Conservation (phyloP, 495 filamentous ascomycete genomes). For the Margaritispora aquatica region DNA sequence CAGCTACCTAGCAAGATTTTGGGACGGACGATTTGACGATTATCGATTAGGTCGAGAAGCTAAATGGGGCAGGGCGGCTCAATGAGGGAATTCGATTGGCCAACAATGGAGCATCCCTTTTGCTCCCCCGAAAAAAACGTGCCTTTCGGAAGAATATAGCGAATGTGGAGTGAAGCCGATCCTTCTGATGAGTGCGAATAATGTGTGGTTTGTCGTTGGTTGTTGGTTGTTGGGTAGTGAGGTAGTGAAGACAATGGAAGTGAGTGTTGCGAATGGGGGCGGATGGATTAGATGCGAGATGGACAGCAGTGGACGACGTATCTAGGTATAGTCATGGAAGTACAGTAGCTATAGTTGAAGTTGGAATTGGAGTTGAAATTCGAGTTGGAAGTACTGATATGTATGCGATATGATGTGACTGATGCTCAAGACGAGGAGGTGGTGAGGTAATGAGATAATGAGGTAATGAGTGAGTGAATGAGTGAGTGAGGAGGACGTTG, state of each 20-base stretch:
- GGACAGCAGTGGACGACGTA: too few relatives aligned
- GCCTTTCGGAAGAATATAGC: not conserved
- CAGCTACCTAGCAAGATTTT: not conserved
- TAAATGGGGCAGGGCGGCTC: not conserved
- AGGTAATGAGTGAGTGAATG: not conserved
- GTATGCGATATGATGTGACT: not conserved
- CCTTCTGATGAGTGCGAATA: not conserved
- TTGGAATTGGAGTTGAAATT: too few relatives aligned
- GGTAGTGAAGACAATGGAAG: too few relatives aligned
- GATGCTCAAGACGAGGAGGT: too few relatives aligned
- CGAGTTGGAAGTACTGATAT: too few relatives aligned
- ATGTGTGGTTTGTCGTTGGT: not conserved
- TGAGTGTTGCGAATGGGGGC: too few relatives aligned
- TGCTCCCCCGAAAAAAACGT: not conserved
- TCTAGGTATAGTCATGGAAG: too few relatives aligned
- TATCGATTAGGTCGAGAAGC: not conserved
- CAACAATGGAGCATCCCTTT: not conserved
- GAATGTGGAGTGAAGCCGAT: not conserved
- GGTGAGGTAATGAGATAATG: not conserved
- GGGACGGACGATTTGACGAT: not conserved
- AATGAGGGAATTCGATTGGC: not conserved
- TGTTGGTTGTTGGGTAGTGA: not conserved
- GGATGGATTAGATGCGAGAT: too few relatives aligned
- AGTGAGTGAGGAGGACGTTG: not conserved
- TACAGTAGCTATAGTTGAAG: too few relatives aligned